These are phyloP conservation scores for Termitomyces sp. DNA, from an alignment of 768 basidiomycete genomes.

Conservation along the genomic window DNA sequence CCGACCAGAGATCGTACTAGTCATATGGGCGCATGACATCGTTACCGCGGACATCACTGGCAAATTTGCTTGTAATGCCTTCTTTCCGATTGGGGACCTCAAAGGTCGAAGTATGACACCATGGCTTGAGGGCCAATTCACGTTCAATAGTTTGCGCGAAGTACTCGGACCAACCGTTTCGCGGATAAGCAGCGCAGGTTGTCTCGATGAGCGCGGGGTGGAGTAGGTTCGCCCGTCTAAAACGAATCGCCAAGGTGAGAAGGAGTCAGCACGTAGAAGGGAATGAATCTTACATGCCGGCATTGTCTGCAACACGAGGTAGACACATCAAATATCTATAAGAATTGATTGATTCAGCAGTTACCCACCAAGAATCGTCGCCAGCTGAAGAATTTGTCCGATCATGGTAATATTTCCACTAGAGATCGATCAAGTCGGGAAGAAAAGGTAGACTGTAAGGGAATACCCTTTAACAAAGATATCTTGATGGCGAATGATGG, in stretches of 20 bases:
- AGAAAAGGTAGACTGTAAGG: neutral
- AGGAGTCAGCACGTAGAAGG: neutral
- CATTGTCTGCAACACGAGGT: slow-evolving; percentile 33
- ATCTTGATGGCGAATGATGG: slow-evolving; percentile 48
- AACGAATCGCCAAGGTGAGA: slow-evolving; percentile 7
- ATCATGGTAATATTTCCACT: slow-evolving; percentile 51
- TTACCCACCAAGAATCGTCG: slow-evolving; percentile 43
- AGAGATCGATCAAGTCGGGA: neutral
- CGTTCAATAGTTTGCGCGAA: slow-evolving; percentile 43
- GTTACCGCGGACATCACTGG: slow-evolving; percentile 45
- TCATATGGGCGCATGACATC: slow-evolving; percentile 40
- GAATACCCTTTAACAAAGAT: slow-evolving; percentile 44
- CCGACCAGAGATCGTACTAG: slow-evolving; percentile 9
- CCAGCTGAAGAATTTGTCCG: slow-evolving; percentile 49
- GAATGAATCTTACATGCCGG: slow-evolving; percentile 36
- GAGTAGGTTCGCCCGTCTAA: slow-evolving; percentile 42
- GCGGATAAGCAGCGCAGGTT: slow-evolving; percentile 39
- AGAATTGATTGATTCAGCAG: neutral
- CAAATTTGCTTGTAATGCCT: slow-evolving; percentile 46
- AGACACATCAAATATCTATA: slow-evolving; percentile 6
- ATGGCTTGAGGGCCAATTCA: slow-evolving; percentile 45
- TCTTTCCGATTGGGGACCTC: slow-evolving; percentile 43
- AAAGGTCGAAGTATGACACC: slow-evolving; percentile 50
- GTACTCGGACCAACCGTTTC: slow-evolving; percentile 43
- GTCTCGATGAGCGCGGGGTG: slow-evolving; percentile 39